phyloP scores from a whole-genome alignment of 768 basidiomycete species.

The Naematelia encephala region DNA sequence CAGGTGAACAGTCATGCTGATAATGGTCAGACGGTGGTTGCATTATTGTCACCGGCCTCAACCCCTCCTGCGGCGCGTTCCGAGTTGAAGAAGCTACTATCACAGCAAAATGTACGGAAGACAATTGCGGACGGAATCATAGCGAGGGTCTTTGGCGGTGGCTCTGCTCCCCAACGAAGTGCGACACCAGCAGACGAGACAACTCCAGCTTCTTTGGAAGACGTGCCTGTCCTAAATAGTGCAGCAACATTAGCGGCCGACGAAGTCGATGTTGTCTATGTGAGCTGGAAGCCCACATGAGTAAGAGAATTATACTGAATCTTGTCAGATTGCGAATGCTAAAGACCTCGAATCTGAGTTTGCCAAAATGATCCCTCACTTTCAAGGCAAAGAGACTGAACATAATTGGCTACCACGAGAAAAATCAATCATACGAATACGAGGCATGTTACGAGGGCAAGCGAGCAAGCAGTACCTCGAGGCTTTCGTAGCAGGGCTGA shows the following conservation, averaged over 20 bases:
- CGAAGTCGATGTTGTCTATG: conserved; percentile 41
- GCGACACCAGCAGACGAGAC: conserved; percentile 10
- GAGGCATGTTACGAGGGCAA: conserved; percentile 86
- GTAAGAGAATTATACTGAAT: too few species aligned
- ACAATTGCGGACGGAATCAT: conserved; percentile 78
- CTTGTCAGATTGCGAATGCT: conserved; percentile 66
- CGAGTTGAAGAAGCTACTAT: conserved; percentile 88
- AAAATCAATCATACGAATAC: conserved; percentile 67
- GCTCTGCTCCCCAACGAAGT: background rate
- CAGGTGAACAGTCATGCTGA: background rate
- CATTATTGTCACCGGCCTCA: conserved; percentile 76
- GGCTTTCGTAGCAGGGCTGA: conserved; percentile 69
- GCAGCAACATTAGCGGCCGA: conserved; percentile 21
- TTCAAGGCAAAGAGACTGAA: conserved; percentile 94
- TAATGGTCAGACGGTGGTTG: conserved; percentile 61
- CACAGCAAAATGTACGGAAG: conserved; percentile 73
- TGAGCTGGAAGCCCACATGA: too few species aligned
- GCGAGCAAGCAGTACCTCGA: conserved; percentile 71
- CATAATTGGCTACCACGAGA: conserved; percentile 91
- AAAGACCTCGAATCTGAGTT: conserved; percentile 85
- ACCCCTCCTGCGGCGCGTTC: conserved; percentile 83
- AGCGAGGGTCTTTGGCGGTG: conserved; percentile 28
- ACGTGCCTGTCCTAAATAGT: background rate
- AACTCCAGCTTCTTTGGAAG: conserved; percentile 1
- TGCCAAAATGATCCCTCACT: conserved; percentile 68